Evolutionary conservation across 2,329 filamentous ascomycete genomes (phyloP).

Genomic region (Aureobasidium mangrovei): DNA sequence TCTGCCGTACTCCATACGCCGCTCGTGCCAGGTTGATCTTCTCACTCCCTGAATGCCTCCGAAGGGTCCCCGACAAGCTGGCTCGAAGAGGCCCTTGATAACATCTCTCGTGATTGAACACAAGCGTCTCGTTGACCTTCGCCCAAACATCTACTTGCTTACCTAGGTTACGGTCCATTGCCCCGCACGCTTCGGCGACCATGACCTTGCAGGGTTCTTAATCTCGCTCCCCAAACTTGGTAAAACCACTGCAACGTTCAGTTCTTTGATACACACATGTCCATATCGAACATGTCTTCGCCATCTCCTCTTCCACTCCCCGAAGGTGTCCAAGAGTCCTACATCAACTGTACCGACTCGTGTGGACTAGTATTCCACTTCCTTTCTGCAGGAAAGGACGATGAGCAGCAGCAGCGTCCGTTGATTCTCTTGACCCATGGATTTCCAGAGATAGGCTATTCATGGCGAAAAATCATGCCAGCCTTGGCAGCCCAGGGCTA

Average conservation of each 20-base stretch:
- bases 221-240: too few species aligned
- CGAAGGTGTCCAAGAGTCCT: constrained; percentile 45
- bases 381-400: constrained; percentile 43
- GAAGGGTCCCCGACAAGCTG: background rate
- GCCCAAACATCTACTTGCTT: background rate
- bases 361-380: constrained; percentile 54
- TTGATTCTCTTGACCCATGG: constrained; percentile 57
- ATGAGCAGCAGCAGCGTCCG: constrained; percentile 33
- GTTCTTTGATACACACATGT: too few species aligned
- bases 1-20: background rate
- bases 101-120: too few species aligned
- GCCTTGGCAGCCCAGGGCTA: constrained; percentile 52
- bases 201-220: background rate
- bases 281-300: background rate
- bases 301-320: constrained; percentile 45
- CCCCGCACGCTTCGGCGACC: background rate
- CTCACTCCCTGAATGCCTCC: background rate
- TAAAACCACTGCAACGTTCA: background rate
- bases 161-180: too few species aligned
- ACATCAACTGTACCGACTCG: constrained; percentile 44
- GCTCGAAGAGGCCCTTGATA: background rate
- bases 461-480: constrained; percentile 57
- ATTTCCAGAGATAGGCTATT: constrained; percentile 60
- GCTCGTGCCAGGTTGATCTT: constrained; percentile 7
- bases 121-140: background rate